Evolutionary conservation across 192 early-diverging fungal species (phyloP), one percentile per base, ranked within the genome.

Genomic region (Coemansia sp.): DNA sequence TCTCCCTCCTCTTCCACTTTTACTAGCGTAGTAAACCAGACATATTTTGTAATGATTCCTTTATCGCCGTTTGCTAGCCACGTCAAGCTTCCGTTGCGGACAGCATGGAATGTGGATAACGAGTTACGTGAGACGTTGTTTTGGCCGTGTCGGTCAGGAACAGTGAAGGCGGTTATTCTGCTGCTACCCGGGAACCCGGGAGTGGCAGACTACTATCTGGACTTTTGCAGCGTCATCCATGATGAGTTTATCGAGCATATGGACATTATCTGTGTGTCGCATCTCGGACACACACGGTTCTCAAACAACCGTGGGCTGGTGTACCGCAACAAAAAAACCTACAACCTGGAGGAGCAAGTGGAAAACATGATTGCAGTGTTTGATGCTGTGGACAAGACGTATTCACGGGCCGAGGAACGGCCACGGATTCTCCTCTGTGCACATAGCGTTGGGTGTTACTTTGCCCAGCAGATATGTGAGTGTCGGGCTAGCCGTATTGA

Each of bases 181-280:
- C 52, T 84, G 38, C 65, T 84, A 29, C 75, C 80, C 32, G 88
- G 88, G 0, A 90, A 88, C 74, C 88, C 88, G 4, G 91, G 91
- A 3, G 41, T 88, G 26, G 75, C 85, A 19, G 85, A 91, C 38
- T 89, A 89, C 53, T 94, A 94, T 52, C 78, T 70, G 16, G 62
- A 64, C n/a, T 94, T 91, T 54, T 78, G 85, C 45, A 47, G 78
- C 16, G 52, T 58, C 0, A 66, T 85, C 38, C 80, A 84, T 52
- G 51, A 69, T 8, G 35, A 67, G 29, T 65, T 67, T 32, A 37
- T 56, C 21, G 56, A 55, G 18, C 57, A 51, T 18, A 47, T 88
- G 26, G 85, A 88, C 31, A 81, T 88, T 11, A 51, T 80, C 45
- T 83, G 80, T 41, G 80, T 60, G 7, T 73, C 69, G 21, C 58